A percentile compares a stretch with the other conserved stretches of the same genome.
Conservation (phyloP, 306 rosid species). For the Quillaja saponaria region DNA sequence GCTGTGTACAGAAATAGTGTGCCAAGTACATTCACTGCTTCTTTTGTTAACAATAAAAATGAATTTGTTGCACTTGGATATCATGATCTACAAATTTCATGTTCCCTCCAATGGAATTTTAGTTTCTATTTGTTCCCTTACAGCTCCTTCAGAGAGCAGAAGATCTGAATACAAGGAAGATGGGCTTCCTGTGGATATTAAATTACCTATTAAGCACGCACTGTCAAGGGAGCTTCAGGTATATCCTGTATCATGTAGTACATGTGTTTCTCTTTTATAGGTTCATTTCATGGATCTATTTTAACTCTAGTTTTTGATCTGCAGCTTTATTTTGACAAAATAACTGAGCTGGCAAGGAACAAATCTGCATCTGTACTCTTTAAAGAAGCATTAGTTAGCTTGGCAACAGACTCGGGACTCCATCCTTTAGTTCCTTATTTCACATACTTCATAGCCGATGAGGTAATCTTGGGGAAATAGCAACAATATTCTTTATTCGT, state of each 20-base stretch:
- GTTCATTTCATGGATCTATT: constrained; percentile 19
- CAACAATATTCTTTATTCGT: constrained; percentile 1
- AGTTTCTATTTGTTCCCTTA: constrained; percentile 27
- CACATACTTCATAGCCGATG: constrained; percentile 70
- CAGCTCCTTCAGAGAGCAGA: constrained; percentile 60
- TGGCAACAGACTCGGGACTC: constrained; percentile 82
- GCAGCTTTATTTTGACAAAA: constrained; percentile 83
- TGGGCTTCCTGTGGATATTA: constrained; percentile 60
- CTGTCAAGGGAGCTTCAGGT: constrained; percentile 87
- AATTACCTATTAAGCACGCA: constrained; percentile 72
- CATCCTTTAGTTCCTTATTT: constrained; percentile 89
- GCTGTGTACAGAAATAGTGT: background rate
- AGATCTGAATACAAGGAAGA: constrained; percentile 77
- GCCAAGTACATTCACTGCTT: background rate
- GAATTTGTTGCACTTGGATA: background rate
- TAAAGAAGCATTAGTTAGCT: constrained; percentile 69
- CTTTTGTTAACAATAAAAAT: constrained; percentile 9
- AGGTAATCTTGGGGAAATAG: constrained; percentile 51
- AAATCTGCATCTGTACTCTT: constrained; percentile 64
- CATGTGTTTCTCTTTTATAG: constrained; percentile 17
- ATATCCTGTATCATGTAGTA: constrained; percentile 22
- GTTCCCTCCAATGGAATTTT: constrained; percentile 22
- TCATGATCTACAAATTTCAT: constrained; percentile 23
- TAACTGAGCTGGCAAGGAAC: constrained; percentile 56
- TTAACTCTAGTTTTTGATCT: constrained; percentile 28